These are phyloP conservation scores for Pouteria glomerata DNA, from an alignment of 148 eudicot genomes.

Conservation along the genomic window DNA sequence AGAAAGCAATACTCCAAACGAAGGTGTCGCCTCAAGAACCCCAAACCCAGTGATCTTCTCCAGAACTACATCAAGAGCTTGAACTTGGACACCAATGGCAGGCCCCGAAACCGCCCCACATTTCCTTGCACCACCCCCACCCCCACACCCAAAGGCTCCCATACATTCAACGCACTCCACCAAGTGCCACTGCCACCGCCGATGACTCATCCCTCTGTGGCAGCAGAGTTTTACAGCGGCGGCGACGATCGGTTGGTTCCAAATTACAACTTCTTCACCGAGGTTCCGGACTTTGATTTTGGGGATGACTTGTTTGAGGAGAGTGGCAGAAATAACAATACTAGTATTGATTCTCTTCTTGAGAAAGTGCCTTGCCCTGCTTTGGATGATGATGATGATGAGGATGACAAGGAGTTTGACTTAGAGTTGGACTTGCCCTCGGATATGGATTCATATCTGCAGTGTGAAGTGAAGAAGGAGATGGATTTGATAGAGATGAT, in stretches of 20 bases:
- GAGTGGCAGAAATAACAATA: background rate
- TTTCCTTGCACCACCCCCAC: too few relatives aligned
- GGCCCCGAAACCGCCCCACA: too few relatives aligned
- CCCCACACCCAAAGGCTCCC: too few relatives aligned
- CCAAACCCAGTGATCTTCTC: constrained; percentile 52
- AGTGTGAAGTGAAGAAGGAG: constrained; percentile 44
- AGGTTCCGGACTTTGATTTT: constrained; percentile 42
- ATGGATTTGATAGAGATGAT: constrained; percentile 63
- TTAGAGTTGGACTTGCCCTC: constrained; percentile 17
- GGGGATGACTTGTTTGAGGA: constrained; percentile 39
- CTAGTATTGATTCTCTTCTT: constrained; percentile 44
- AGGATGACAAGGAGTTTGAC: background rate
- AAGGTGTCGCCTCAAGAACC: constrained; percentile 54
- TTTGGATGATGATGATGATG: constrained; percentile 4
- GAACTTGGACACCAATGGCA: constrained; percentile 29
- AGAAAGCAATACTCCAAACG: constrained; percentile 65
- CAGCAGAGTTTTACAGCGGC: constrained; percentile 8
- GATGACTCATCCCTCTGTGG: too few relatives aligned
- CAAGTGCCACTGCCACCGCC: too few relatives aligned
- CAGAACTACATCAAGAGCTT: constrained; percentile 71
- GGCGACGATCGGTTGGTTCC: constrained; percentile 20
- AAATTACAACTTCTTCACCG: constrained; percentile 35
- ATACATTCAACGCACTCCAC: too few relatives aligned
- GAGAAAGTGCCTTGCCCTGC: constrained; percentile 19
- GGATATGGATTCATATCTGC: constrained; percentile 18